Evolutionary conservation across 768 basidiomycete species (phyloP), one percentile per base, ranked within the genome.

Genomic region (Hygrophorus russula): DNA sequence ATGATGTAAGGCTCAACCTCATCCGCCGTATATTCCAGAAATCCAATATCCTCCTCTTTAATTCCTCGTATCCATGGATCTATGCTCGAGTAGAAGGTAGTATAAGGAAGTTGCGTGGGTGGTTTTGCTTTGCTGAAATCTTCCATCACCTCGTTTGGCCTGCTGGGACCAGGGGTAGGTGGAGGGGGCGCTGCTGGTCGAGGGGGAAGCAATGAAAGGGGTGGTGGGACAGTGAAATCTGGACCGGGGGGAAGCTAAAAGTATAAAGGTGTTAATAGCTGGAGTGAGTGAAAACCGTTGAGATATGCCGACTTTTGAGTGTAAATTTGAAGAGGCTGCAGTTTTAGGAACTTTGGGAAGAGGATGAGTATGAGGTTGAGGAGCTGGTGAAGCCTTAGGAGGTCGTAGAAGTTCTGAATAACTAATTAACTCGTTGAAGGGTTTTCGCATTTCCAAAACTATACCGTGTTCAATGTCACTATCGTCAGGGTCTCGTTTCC

Each of bases 41-140:
- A 93, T 2, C 94, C 94, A 20, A 98, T 66, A 56, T 99, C 96
- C 60, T 98, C 96, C 62, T 98, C 96, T 49, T 83, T 83, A 35
- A 97, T 79, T 17, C 78, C 76, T 40, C 92, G 80, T 55, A 93
- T 68, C 69, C 86, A 99, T 9, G 87, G 84, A 54, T 97, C 94
- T 36, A 94, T 77, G 53, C 80, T 83, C 18, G 82, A 69, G 61
- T 91, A 91, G 57, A 96, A 98, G 1, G 89, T 90, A 24, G 66
- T 73, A 20, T 82, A 73, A 14, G 67, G 69, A 8, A 71, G 72
- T 57, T 87, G 85, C n/a, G 73, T 51, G 0, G 89, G 88, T 39
- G 69, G 76, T 61, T 89, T 94, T 18, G 72, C 63, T 59, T 85
- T 84, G 56, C 82, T 89, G 56, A 91, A 96, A 63, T 97, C 92